These are phyloP conservation scores for Tagetes erecta DNA, from an alignment of 129 eudicot species.

Conservation along the genomic window DNA sequence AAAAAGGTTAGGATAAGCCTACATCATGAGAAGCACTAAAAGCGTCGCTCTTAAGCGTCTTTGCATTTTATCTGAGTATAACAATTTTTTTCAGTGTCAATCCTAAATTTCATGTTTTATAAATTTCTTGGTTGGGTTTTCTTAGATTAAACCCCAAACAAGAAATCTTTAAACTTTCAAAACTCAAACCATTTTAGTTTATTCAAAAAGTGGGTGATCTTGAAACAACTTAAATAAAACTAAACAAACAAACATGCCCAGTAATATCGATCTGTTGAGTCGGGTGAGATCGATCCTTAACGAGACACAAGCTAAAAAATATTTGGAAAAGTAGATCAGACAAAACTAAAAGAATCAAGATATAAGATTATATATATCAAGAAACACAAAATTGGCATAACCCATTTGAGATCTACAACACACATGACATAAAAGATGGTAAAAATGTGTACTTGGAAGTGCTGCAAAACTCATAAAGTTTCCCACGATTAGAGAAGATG, in stretches of 20 bases:
- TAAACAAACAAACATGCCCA: too few relatives aligned
- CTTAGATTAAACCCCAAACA: slow-evolving; percentile 10
- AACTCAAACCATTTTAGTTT: not conserved
- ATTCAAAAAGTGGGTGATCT: not conserved
- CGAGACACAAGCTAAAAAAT: too few relatives aligned
- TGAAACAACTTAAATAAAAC: not conserved
- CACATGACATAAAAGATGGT: not conserved
- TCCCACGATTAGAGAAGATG: slow-evolving; percentile 67
- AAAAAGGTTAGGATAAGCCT: too few relatives aligned
- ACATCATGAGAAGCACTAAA: too few relatives aligned
- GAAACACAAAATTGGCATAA: not conserved
- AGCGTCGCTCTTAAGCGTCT: too few relatives aligned
- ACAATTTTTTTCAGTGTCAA: not conserved
- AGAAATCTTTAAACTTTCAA: not conserved
- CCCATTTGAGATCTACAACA: slow-evolving; percentile 32
- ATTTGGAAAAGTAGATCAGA: too few relatives aligned
- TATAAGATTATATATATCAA: not conserved
- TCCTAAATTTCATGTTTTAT: not conserved
- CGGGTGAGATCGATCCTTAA: too few relatives aligned
- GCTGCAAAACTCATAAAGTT: slow-evolving; percentile 73
- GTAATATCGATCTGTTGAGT: too few relatives aligned
- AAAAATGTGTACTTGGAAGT: slow-evolving; percentile 54
- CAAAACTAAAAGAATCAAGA: not conserved
- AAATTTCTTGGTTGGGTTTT: not conserved
- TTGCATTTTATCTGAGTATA: too few relatives aligned